Evolutionary conservation across 306 rosid species (phyloP), one percentile per base, ranked within the genome.

Genomic region (Trichosanthes cucumerina): DNA sequence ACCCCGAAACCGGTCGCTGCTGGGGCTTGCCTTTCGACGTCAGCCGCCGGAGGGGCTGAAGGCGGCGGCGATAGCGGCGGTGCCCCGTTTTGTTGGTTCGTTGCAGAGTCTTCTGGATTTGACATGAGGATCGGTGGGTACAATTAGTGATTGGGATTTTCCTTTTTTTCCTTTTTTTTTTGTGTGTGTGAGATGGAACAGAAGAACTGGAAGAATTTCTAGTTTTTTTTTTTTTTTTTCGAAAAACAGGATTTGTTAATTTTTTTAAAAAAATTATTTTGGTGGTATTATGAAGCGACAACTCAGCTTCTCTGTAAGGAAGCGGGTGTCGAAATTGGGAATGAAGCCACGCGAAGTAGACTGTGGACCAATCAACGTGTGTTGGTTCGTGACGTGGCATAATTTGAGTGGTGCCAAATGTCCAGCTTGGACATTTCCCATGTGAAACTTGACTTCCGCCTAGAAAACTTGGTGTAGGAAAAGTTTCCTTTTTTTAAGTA

Each of bases 11-110:
- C 38, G 79, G 66, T 4, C 4, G 74, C 52, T 7, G 52, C 36
- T 52, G 82, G 43, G 0, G 72, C 36, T 31, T 31, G 91, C 60
- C 56, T 81, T 80, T 56, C 79, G 47, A 41, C 82, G 43, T 53
- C 85, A 1, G 79, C 60, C 0, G 68, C 75, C 3, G 80, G 9
- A 44, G 86, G 84, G 21, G 88, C 69, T 1, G 54, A 58, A 9
- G 80, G 44, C 5, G 79, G 64, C 33, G 70, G 8, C 23, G 53
- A 47, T 46, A 7, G 3, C 63, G 63, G 16, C 62, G 62, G 60
- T 13, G 64, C 53, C 53, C 16, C 39, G 3, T 72, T 14, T 15
- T 46, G 15, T 26, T 46, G 59, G 41, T 49, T 72, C 4, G 77
- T 1, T 72, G 23, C 41, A 28, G 39, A 23, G 23, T 46, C 77